Percentiles rank a stretch among this genome's conserved stretches.
Conservation (phyloP, 176 grass and related monocot genomes). For the Oryza coarctata region DNA sequence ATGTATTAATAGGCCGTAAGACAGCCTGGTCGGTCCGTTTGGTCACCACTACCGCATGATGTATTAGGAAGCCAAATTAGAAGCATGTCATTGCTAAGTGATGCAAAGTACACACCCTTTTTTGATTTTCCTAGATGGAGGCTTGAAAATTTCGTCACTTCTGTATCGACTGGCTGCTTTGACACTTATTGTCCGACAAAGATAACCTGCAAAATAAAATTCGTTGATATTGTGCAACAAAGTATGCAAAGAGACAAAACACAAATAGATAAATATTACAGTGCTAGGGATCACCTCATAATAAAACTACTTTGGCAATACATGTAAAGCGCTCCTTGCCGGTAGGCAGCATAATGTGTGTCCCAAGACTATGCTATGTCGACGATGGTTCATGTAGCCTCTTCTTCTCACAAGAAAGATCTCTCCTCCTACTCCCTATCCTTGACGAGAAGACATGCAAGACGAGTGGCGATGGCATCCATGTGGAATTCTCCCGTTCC, state of each 20-base stretch:
- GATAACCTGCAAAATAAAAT: background rate
- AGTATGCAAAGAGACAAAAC: background rate
- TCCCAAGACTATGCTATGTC: rapidly evolving
- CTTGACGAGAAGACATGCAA: background rate
- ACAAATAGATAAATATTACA: background rate
- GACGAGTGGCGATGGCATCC: background rate
- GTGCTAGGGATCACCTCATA: background rate
- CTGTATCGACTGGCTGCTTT: background rate
- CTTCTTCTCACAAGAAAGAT: background rate
- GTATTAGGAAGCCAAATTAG: background rate
- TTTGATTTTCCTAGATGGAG: background rate
- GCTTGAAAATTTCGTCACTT: background rate
- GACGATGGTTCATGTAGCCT: background rate
- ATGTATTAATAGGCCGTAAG: no score
- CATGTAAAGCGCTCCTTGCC: background rate
- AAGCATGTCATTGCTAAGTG: background rate
- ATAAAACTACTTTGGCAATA: background rate
- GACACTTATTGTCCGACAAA: background rate
- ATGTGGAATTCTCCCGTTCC: background rate
- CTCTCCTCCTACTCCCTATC: background rate
- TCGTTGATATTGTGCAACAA: background rate
- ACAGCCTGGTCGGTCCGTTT: no score
- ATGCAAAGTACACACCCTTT: background rate
- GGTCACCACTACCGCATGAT: background rate
- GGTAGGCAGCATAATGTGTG: background rate